Evolutionary conservation across 1,284 basidiomycete genomes (phyloP), one percentile per base, ranked within the genome.

Genomic region (Papiliotrema flavescens): DNA sequence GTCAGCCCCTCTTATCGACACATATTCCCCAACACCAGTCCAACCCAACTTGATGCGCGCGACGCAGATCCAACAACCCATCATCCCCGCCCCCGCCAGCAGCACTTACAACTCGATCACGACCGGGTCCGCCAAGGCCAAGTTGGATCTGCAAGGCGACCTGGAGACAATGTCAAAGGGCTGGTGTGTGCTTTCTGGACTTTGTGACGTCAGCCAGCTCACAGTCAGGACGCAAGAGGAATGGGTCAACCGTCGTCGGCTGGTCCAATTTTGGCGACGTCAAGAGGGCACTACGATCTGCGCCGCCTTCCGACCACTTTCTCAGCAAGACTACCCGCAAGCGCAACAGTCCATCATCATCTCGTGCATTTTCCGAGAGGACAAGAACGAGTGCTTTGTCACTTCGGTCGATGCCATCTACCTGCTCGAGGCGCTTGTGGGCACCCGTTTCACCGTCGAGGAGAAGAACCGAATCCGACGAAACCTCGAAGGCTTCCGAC

Each of bases 381-480:
- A 89, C 54, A 84, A 82, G 42, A 84, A 87, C 62, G 80, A 84
- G 23, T 94, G 85, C 78, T 94, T 85, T 74, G 85, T 93, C 61
- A 98, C 94, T 14, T 95, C 91, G 0, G 94, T 97, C 59, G 94
- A 98, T 73, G 86, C 92, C 70, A 95, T 98, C 70, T 90, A 88
- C 71, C 82, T 97, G 17, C 83, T 98, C 50, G 92, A 97, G 76
- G 85, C 87, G 14, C 81, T 98, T 43, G 87, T 93, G 32, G 88
- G 86, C 24, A 83, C 84, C 39, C 81, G 86, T 47, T 95, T 96
- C 70, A 86, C 87, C 20, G 89, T 95, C 41, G 92, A 95, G 74
- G 94, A 97, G 81, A 97, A 96, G 82, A 97, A 97, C 70, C 82
- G 94, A 40, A 96, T 97, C 64, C 82, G 95, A 51, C 83, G 94